These are phyloP conservation scores for Mrakia frigida DNA, from an alignment of 768 basidiomycete genomes.

Conservation along the genomic window DNA sequence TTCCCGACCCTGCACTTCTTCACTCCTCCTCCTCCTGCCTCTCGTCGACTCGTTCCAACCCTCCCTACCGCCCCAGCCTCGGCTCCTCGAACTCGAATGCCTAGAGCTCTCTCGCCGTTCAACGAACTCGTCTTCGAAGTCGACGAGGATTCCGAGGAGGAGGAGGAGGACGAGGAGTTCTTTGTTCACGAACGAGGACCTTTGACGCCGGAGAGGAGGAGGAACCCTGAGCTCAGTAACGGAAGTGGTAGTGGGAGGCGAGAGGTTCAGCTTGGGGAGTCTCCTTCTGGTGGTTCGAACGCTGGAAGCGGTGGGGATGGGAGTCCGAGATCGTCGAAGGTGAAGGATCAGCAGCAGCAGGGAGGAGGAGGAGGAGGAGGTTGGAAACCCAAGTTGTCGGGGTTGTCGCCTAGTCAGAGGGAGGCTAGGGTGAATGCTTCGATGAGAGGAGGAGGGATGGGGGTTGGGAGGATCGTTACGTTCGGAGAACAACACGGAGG, in stretches of 20 bases:
- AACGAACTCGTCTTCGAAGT: neutral
- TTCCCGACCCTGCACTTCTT: neutral
- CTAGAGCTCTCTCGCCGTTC: neutral
- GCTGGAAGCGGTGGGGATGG: neutral
- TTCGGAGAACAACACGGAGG: neutral
- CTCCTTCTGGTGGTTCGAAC: neutral
- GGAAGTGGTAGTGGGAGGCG: neutral
- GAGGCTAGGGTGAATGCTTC: neutral
- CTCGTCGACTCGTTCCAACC: neutral
- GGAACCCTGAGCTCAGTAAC: no score
- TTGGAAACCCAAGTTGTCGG: constrained; percentile 1
- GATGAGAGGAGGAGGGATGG: neutral
- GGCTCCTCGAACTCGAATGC: neutral
- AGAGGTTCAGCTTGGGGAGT: neutral
- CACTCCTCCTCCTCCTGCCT: constrained; percentile 8
- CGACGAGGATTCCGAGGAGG: neutral
- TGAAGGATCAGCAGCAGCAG: neutral
- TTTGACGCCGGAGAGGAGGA: neutral
- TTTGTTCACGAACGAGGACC: neutral
- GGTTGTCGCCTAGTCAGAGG: neutral
- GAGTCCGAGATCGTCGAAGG: neutral
- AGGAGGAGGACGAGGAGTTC: neutral
- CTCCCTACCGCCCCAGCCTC: constrained; percentile 8
- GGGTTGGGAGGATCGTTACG: neutral
- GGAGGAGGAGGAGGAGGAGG: no score